Percentiles rank a stretch among this genome's conserved stretches.
Evolutionary conservation across 108 stramenopile species (phyloP).

Genomic region (Poteriospumella lacustris): DNA sequence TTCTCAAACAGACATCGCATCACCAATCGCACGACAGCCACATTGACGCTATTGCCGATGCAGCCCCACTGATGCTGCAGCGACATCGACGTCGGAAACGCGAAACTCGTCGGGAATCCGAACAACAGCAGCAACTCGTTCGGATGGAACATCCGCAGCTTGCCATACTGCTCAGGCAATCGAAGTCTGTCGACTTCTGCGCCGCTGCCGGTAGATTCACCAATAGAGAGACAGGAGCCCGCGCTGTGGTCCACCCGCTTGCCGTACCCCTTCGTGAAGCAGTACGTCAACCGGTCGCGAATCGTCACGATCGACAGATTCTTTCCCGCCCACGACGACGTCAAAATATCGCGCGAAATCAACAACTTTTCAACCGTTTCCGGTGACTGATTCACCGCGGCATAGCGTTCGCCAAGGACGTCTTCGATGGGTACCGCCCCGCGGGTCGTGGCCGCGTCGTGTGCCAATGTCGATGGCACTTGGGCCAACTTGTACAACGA

Average conservation of each 20-base stretch:
- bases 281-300: neutral
- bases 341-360: neutral
- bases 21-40: neutral
- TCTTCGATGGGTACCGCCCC: neutral
- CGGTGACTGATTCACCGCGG: too few species aligned
- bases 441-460: neutral
- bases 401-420: too few species aligned
- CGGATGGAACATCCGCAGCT: neutral
- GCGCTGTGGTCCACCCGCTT: neutral
- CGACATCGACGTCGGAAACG: neutral
- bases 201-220: too few species aligned
- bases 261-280: neutral
- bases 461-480: neutral
- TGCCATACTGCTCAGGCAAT: neutral
- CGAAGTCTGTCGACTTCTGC: neutral
- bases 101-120: neutral
- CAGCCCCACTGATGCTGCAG: neutral
- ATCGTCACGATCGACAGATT: neutral
- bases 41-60: neutral
- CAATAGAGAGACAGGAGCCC: neutral
- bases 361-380: neutral
- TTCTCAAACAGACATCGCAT: neutral
- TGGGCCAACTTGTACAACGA: neutral
- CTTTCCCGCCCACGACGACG: neutral
- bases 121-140: neutral